Evolutionary conservation across 306 rosid species (phyloP).

Genomic region (Cucurbita maxima): DNA sequence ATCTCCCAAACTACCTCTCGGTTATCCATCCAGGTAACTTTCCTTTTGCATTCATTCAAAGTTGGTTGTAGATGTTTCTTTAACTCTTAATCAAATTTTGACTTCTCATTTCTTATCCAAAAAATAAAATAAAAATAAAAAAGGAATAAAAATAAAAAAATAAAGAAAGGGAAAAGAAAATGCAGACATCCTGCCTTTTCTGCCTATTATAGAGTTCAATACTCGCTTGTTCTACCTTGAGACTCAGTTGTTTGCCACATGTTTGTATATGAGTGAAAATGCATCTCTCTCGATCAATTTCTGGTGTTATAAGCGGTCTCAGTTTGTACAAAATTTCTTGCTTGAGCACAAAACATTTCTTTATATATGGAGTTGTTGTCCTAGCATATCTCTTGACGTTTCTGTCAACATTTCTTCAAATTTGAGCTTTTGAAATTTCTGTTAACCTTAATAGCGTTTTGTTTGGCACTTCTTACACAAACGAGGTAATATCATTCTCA

Average conservation of each 20-base stretch:
- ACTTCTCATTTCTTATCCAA: background rate
- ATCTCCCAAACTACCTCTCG: constrained; percentile 86
- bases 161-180: background rate
- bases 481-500: background rate
- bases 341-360: background rate
- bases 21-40: constrained; percentile 79
- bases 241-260: background rate
- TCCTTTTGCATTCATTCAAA: background rate
- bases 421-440: background rate
- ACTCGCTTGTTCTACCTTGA: background rate
- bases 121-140: background rate
- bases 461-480: background rate
- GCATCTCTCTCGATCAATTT: background rate
- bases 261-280: background rate
- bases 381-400: background rate
- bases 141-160: background rate
- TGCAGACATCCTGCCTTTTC: background rate
- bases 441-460: background rate
- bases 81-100: background rate
- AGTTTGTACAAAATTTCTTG: background rate
- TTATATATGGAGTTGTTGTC: background rate
- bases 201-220: background rate
- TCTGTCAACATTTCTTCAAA: background rate
- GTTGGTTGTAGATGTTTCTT: background rate
- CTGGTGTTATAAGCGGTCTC: background rate